A percentile compares a stretch with the other conserved stretches of the same genome.
These are phyloP conservation scores for Lactifluus rugatus DNA, from an alignment of 768 basidiomycete species.

Conservation along the genomic window DNA sequence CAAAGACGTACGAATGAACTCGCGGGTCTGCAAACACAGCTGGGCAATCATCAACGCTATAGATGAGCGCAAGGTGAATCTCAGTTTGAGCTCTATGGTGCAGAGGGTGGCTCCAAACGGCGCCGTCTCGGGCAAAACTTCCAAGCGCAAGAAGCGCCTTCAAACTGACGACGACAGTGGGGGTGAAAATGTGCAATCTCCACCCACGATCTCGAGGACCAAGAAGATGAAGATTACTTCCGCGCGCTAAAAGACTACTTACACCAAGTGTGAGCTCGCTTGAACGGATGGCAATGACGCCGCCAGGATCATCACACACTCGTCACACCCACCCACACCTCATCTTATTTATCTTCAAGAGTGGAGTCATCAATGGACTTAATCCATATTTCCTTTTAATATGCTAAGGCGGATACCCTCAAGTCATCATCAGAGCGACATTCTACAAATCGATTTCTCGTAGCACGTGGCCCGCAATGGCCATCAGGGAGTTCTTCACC, in stretches of 20 bases:
- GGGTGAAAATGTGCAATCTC: not conserved
- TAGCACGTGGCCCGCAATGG: not conserved
- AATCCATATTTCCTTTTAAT: not conserved
- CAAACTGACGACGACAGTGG: constrained; percentile 25
- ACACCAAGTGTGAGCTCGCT: not conserved
- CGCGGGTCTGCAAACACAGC: constrained; percentile 40
- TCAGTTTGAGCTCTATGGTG: constrained; percentile 7
- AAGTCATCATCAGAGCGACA: not conserved
- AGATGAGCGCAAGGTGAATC: constrained; percentile 23
- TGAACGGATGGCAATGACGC: not conserved
- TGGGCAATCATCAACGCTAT: constrained; percentile 45
- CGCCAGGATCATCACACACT: not conserved
- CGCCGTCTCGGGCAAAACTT: constrained; percentile 17
- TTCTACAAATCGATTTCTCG: not conserved
- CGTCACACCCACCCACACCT: not conserved
- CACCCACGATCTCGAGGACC: not conserved
- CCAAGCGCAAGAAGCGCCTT: constrained; percentile 27
- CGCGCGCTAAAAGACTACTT: not conserved
- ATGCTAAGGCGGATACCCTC: not conserved
- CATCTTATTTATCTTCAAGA: not conserved
- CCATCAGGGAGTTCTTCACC: not conserved
- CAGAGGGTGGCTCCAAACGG: not conserved
- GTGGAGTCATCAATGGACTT: not conserved
- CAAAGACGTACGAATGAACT: constrained; percentile 59
- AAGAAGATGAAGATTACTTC: not conserved